Conservation (phyloP, 2,329 filamentous ascomycete species). For the Macrophomina tecta region DNA sequence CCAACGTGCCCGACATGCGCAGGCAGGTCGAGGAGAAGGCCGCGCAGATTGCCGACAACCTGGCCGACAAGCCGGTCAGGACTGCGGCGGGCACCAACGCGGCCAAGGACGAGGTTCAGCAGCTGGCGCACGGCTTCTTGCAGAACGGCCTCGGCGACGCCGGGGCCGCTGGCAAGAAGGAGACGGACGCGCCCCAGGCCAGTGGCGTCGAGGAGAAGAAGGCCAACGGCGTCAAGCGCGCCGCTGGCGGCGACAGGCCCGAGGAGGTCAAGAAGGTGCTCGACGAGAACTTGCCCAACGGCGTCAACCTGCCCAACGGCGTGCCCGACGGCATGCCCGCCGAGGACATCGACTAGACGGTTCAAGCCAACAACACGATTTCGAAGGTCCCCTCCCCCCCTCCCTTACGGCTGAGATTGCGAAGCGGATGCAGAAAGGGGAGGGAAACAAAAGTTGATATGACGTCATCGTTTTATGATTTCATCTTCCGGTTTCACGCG, state of each 20-base stretch:
- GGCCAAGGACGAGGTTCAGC: constrained; percentile 33
- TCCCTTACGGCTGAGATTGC: background rate
- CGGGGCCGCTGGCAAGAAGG: too few relatives aligned
- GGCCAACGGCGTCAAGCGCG: constrained; percentile 12
- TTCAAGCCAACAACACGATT: background rate
- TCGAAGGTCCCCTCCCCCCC: background rate
- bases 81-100: constrained; percentile 34
- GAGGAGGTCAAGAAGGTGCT: constrained; percentile 33
- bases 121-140: constrained; percentile 31
- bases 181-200: background rate
- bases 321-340: constrained; percentile 38
- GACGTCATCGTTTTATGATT: constrained; percentile 2
- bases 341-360: constrained; percentile 33
- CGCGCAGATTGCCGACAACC: constrained; percentile 41
- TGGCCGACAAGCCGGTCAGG: constrained; percentile 37
- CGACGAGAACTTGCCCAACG: constrained; percentile 37
- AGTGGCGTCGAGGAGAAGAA: constrained; percentile 32
- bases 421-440: background rate
- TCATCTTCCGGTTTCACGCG: background rate
- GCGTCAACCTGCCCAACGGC: constrained; percentile 40
- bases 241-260: constrained; percentile 29
- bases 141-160: background rate
- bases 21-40: constrained; percentile 49
- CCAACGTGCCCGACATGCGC: constrained; percentile 57
- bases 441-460: background rate